Base-by-base conservation (phyloP, 2,329 filamentous ascomycete genomes). In the Fusarium torreyae region DNA sequence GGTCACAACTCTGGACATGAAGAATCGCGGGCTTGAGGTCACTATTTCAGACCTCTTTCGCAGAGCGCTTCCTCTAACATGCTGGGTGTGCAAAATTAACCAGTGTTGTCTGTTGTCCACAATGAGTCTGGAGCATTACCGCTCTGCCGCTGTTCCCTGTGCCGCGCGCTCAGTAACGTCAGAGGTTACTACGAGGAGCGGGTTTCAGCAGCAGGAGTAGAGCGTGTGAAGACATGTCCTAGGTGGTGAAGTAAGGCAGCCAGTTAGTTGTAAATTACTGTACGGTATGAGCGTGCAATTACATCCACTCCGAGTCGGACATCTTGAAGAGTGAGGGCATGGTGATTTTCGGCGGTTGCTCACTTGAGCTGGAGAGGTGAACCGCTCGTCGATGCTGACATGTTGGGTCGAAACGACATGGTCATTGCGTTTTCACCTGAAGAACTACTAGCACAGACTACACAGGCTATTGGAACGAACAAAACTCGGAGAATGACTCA, bases 51-150 rank as follows among this genome's bases (percentile, higher is more conserved):
- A n/a, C 33, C 43, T 65, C 33, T n/a, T 18, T 31, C 22, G n/a
- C 28, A 18, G 22, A 38, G 61, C 62, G 31, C 33, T 53, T 65
- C 40, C 22, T 65, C 36, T 31, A 48, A 45, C 45, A n/a, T 22
- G 46, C 11, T 43, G 31, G 14, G 22, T n/a, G 38, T 39, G 26
- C 45, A 38, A 10, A 17, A 15, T 18, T 46, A 8, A 15, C 60
- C 60, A 59, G 9, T 59, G 38, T 28, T 38, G 22, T 9, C 10
- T 22, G 24, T 36, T 22, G 22, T 18, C 28, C 6, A 3, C 22
- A 34, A 33, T n/a, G 31, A 14, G 22, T 38, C 4, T 51, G 45
- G 3, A 42, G 33, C 44, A 40, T 52, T 49, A 14, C n/a, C 13
- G 11, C 31, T n/a, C 48, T 49, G 10, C n/a, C 13, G 11, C 31